A percentile compares a stretch with the other conserved stretches of the same genome.
phyloP scores from a whole-genome alignment of 2,329 filamentous ascomycete genomes.

The Colletotrichum gloeosporioides region DNA sequence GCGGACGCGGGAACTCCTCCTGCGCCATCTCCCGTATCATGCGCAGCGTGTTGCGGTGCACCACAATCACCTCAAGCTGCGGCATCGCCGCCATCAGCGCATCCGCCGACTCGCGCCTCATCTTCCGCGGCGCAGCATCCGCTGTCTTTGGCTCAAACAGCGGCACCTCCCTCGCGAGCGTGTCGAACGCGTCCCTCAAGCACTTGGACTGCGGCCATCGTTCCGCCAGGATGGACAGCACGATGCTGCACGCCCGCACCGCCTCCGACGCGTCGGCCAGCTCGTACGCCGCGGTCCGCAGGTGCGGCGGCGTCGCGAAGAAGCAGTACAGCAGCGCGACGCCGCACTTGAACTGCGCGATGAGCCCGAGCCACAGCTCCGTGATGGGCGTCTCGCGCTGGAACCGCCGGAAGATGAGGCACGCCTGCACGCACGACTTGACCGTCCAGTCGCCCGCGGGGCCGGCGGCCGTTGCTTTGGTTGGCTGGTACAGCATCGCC shows the following conservation, averaged over 20 bases:
- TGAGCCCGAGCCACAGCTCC: conserved; percentile 30
- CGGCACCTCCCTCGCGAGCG: conserved; percentile 30
- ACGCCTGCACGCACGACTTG: conserved; percentile 30
- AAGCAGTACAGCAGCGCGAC: conserved; percentile 40
- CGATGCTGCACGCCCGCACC: conserved; percentile 38
- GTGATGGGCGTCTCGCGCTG: conserved; percentile 31
- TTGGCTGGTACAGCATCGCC: conserved; percentile 31
- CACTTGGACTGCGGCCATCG: conserved; percentile 39
- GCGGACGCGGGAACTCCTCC: background rate
- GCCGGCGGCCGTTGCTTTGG: conserved; percentile 23
- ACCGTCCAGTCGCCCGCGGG: conserved; percentile 31
- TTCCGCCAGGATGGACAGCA: conserved; percentile 39
- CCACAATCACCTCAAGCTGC: background rate
- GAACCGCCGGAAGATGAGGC: conserved; percentile 32
- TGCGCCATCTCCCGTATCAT: background rate
- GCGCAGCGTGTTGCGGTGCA: conserved; percentile 1
- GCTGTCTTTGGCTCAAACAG: background rate
- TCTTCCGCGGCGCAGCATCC: background rate
- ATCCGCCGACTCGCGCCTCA: background rate
- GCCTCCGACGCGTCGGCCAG: conserved; percentile 35
- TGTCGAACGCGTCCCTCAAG: conserved; percentile 37
- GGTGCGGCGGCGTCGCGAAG: conserved; percentile 35
- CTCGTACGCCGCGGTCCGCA: conserved; percentile 31
- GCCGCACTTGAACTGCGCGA: conserved; percentile 38
- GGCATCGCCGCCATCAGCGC: background rate